Percentiles rank a stretch among this genome's conserved stretches.
These are phyloP conservation scores for Chytriomyces confervae DNA, from an alignment of 192 early-diverging fungal species.

Conservation along the genomic window DNA sequence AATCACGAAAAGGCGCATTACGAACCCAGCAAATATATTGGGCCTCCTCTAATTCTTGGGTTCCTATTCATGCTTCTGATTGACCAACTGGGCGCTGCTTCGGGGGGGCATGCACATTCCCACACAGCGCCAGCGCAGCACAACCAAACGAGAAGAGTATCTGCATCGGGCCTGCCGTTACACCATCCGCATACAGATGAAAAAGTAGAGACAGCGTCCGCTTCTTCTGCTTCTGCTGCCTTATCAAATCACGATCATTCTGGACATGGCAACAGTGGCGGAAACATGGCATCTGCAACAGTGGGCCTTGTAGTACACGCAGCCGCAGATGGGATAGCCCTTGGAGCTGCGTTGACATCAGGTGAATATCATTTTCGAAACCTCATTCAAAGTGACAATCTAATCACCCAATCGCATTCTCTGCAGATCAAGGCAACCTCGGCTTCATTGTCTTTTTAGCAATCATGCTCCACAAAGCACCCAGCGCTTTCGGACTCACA, in stretches of 20 bases:
- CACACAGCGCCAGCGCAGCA: constrained; percentile 35
- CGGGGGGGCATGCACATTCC: constrained; percentile 23
- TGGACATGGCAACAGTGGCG: not conserved
- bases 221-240: not conserved
- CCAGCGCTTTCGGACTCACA: constrained; percentile 87
- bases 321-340: constrained; percentile 91
- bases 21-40: constrained; percentile 69
- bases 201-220: not conserved
- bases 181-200: constrained; percentile 28
- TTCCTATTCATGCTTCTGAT: constrained; percentile 92
- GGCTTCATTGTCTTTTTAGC: constrained; percentile 87
- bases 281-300: constrained; percentile 57
- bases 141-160: constrained; percentile 13
- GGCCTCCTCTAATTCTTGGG: constrained; percentile 78
- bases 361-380: constrained; percentile 34
- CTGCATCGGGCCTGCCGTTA: constrained; percentile 1
- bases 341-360: constrained; percentile 83
- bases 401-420: not conserved
- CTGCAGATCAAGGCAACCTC: constrained; percentile 47
- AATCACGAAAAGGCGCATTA: constrained; percentile 30
- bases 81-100: constrained; percentile 67
- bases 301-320: constrained; percentile 97
- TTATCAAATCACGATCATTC: not conserved
- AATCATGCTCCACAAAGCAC: constrained; percentile 96
- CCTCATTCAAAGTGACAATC: not conserved